Evolutionary conservation across 2,329 filamentous ascomycete species (phyloP).

Genomic region (Teratosphaeria pseudoeucalypti): DNA sequence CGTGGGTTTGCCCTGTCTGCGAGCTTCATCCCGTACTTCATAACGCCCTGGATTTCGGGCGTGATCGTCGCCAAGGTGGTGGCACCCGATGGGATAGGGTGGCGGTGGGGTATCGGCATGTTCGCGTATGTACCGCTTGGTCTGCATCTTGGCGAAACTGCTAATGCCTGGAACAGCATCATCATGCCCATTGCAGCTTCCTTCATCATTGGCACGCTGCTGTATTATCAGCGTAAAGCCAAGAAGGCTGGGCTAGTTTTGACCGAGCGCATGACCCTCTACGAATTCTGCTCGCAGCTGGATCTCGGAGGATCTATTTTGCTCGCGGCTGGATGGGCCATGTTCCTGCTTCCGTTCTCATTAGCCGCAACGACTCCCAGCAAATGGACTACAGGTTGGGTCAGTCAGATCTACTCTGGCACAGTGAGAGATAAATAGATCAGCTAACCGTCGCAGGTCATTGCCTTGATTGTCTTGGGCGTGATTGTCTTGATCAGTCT

Average conservation of each 20-base stretch:
- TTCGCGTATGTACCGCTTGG: slow-evolving; percentile 18
- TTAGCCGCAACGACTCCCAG: slow-evolving; percentile 33
- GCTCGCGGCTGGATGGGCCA: slow-evolving; percentile 38
- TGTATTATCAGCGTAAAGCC: slow-evolving; percentile 28
- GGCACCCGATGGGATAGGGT: slow-evolving; percentile 27
- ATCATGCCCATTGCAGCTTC: slow-evolving; percentile 30
- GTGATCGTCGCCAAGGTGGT: slow-evolving; percentile 33
- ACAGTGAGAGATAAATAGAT: not conserved
- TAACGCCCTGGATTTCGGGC: slow-evolving; percentile 33
- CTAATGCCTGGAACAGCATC: slow-evolving; percentile 12
- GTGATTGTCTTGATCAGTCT: slow-evolving; percentile 31
- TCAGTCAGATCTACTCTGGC: slow-evolving; percentile 13
- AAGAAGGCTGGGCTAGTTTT: slow-evolving; percentile 20
- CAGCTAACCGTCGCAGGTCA: slow-evolving; percentile 3
- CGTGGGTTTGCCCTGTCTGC: slow-evolving; percentile 31
- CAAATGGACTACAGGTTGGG: slow-evolving; percentile 37
- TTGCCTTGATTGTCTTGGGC: slow-evolving; percentile 36
- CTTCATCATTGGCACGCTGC: slow-evolving; percentile 28
- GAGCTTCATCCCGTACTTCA: slow-evolving; percentile 30
- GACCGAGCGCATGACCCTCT: slow-evolving; percentile 16
- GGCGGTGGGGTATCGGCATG: slow-evolving; percentile 38
- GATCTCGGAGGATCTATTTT: slow-evolving; percentile 35
- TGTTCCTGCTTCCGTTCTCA: slow-evolving; percentile 40
- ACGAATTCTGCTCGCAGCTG: slow-evolving; percentile 23
- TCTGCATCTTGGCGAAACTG: not conserved